phyloP scores from a whole-genome alignment of 2,329 filamentous ascomycete genomes.

The Curvularia lunata region DNA sequence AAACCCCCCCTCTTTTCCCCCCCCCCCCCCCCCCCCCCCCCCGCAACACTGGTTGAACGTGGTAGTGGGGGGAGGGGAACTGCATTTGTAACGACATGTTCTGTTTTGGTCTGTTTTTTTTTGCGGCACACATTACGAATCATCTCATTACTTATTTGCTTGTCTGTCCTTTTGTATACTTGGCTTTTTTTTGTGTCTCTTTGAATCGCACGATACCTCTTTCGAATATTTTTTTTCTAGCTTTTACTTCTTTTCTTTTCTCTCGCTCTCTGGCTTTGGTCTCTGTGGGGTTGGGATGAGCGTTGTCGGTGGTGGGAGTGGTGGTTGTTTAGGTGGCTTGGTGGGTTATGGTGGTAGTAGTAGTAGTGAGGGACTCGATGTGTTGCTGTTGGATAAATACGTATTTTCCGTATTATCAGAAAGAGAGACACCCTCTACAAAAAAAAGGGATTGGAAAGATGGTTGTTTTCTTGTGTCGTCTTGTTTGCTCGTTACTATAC shows the following conservation, averaged over 20 bases:
- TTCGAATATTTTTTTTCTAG: background rate
- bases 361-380: no score
- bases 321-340: no score
- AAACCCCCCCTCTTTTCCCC: background rate
- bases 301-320: no score
- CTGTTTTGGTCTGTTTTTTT: background rate
- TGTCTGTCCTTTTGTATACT: background rate
- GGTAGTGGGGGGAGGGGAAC: background rate
- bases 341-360: no score
- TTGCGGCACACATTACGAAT: background rate
- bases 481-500: background rate
- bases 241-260: background rate
- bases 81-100: conserved; percentile 11
- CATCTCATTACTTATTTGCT: background rate
- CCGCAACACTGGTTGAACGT: background rate
- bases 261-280: background rate
- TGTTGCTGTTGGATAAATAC: no score
- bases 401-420: no score
- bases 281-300: no score
- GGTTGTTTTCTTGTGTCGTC: background rate
- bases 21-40: no score
- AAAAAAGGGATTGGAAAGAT: background rate
- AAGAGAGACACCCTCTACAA: no score
- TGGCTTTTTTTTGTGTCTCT: background rate
- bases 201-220: background rate